Percentiles rank a stretch among this genome's conserved stretches.
These are phyloP conservation scores for Andrographis paniculata DNA, from an alignment of 305 asterid species.

Conservation along the genomic window DNA sequence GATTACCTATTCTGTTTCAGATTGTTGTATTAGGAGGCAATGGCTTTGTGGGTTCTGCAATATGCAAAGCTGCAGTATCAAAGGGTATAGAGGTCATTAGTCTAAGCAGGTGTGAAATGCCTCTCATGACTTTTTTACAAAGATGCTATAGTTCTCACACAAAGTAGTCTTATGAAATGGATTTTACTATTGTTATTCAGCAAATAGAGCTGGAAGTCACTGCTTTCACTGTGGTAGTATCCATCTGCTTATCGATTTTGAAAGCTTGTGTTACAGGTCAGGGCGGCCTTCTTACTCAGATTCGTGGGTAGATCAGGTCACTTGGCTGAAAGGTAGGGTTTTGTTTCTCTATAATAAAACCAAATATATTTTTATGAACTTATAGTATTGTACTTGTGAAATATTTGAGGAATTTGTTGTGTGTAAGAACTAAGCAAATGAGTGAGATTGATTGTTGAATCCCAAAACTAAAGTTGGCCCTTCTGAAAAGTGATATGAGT, in stretches of 20 bases:
- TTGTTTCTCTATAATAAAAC: conserved; percentile 19
- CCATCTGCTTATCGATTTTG: conserved; percentile 17
- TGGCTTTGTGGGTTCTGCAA: conserved; percentile 96
- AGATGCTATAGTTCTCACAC: too few species aligned
- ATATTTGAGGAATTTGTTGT: not conserved
- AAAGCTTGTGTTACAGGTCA: conserved; percentile 39
- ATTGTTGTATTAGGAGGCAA: conserved; percentile 94
- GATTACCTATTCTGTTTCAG: conserved; percentile 33
- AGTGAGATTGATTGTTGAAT: too few species aligned
- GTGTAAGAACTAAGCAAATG: not conserved
- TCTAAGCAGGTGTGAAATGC: conserved; percentile 78
- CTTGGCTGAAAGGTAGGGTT: conserved; percentile 84
- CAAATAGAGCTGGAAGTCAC: not conserved
- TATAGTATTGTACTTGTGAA: conserved; percentile 3
- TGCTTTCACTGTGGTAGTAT: conserved; percentile 9
- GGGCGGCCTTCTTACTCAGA: conserved; percentile 75
- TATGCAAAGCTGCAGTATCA: conserved; percentile 95
- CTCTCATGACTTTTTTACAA: conserved; percentile 22
- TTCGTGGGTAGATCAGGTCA: conserved; percentile 93
- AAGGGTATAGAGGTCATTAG: conserved; percentile 92
- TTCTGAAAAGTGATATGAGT: too few species aligned
- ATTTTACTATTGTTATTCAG: conserved; percentile 1
- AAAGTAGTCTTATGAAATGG: too few species aligned
- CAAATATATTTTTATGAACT: conserved; percentile 7
- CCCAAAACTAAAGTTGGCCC: too few species aligned